Conservation (phyloP, 768 basidiomycete species). For the Lentinula lateritia region DNA sequence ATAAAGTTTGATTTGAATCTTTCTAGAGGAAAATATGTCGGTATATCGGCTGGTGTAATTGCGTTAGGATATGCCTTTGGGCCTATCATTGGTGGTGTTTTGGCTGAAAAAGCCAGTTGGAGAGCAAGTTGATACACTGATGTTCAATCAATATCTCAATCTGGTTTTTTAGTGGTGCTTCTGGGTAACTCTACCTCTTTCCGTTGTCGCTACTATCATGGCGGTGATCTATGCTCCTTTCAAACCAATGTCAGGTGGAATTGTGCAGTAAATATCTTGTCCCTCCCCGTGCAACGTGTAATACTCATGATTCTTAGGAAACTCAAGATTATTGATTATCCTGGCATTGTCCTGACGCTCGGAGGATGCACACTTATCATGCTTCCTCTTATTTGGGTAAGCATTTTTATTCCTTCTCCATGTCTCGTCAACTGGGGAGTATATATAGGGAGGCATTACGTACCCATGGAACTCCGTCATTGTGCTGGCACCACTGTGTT, state of each 20-base stretch:
- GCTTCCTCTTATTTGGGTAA: constrained; percentile 68
- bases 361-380: constrained; percentile 57
- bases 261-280: constrained; percentile 32
- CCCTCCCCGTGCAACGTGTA: neutral
- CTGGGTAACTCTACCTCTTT: constrained; percentile 65
- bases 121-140: constrained; percentile 29
- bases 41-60: constrained; percentile 54
- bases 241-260: constrained; percentile 57
- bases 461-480: constrained; percentile 68
- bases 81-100: constrained; percentile 60
- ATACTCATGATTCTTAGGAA: constrained; percentile 34
- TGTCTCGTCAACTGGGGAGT: neutral
- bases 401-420: neutral
- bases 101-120: constrained; percentile 61
- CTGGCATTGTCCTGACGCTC: constrained; percentile 54
- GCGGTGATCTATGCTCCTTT: constrained; percentile 62
- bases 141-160: neutral
- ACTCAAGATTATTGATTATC: constrained; percentile 62
- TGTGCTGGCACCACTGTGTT: constrained; percentile 54
- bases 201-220: constrained; percentile 46
- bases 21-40: constrained; percentile 69
- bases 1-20: neutral
- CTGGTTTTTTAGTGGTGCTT: constrained; percentile 55
- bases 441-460: constrained; percentile 57
- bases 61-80: constrained; percentile 63